Conservation (phyloP, 2,329 filamentous ascomycete species). For the Parastagonospora avenae region DNA sequence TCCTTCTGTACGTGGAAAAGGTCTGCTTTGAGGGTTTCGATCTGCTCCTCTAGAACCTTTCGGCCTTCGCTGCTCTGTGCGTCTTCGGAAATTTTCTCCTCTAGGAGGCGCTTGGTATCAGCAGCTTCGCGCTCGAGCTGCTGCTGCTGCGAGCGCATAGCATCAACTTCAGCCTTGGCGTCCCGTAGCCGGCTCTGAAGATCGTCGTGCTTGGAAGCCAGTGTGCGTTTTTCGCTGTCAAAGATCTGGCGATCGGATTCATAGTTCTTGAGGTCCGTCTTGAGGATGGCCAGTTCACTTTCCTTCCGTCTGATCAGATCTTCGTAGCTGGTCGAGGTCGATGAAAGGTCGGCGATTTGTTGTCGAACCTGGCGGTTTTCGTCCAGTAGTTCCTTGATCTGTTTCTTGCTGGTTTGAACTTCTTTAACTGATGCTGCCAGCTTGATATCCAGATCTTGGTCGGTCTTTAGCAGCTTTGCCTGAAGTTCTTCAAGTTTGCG, state of each 20-base stretch:
- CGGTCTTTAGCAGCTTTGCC: slow-evolving; percentile 77
- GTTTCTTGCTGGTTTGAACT: slow-evolving; percentile 71
- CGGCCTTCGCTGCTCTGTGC: slow-evolving; percentile 79
- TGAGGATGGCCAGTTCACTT: slow-evolving; percentile 84
- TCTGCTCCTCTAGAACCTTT: slow-evolving; percentile 83
- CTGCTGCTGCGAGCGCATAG: slow-evolving; percentile 80
- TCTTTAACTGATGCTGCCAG: slow-evolving; percentile 79
- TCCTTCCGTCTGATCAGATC: slow-evolving; percentile 93
- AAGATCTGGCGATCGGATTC: slow-evolving; percentile 79
- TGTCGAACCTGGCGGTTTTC: slow-evolving; percentile 85
- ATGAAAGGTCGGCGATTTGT: slow-evolving; percentile 83
- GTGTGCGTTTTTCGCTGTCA: slow-evolving; percentile 75
- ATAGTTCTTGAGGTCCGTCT: slow-evolving; percentile 80
- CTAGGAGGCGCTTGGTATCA: slow-evolving; percentile 83
- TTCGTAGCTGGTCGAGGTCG: slow-evolving; percentile 93
- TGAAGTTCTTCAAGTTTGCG: slow-evolving; percentile 89
- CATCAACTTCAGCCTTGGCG: slow-evolving; percentile 84
- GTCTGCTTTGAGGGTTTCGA: slow-evolving; percentile 83
- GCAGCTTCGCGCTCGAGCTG: slow-evolving; percentile 87
- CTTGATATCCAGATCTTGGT: slow-evolving; percentile 89
- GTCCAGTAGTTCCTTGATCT: slow-evolving; percentile 75
- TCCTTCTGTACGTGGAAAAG: slow-evolving; percentile 86
- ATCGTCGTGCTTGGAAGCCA: slow-evolving; percentile 78
- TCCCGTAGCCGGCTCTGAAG: slow-evolving; percentile 78
- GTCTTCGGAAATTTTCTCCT: slow-evolving; percentile 88